Evolutionary conservation across 2,329 filamentous ascomycete species (phyloP).

Genomic region (Alternaria sp.): DNA sequence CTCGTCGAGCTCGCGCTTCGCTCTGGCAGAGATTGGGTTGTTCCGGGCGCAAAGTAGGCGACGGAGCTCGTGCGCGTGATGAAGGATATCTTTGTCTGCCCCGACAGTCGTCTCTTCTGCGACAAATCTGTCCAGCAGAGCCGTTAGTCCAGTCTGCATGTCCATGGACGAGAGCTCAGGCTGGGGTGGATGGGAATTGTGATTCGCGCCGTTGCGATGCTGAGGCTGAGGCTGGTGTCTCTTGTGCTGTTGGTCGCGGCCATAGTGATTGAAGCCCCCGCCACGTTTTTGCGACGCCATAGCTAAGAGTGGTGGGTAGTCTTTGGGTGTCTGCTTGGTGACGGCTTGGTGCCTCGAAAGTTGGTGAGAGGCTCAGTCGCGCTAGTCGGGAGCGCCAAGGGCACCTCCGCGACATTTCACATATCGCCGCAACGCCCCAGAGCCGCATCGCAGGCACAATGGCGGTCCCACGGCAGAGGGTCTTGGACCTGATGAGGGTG

Average conservation of each 20-base stretch:
- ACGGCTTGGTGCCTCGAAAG: not conserved
- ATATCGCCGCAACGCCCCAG: conserved; percentile 15
- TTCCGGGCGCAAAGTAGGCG: conserved; percentile 31
- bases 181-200: not conserved
- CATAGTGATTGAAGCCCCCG: conserved; percentile 28
- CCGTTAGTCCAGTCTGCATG: conserved; percentile 38
- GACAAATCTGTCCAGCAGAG: conserved; percentile 39
- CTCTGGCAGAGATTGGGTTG: conserved; percentile 57
- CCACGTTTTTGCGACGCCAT: conserved; percentile 34
- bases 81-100: conserved; percentile 34
- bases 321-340: not conserved
- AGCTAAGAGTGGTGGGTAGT: not conserved
- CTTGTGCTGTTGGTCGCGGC: conserved; percentile 8
- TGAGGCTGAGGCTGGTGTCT: conserved; percentile 1
- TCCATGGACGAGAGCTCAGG: conserved; percentile 28
- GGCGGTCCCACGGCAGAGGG: conserved; percentile 59
- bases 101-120: conserved; percentile 31
- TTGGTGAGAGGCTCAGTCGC: not conserved
- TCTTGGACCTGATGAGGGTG: conserved; percentile 80
- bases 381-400: conserved; percentile 19
- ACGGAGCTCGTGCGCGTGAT: conserved; percentile 38
- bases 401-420: conserved; percentile 19
- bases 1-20: conserved; percentile 49
- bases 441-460: conserved; percentile 39
- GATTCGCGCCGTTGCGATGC: conserved; percentile 2